Percentiles rank a stretch among this genome's conserved stretches.
Evolutionary conservation across 1,284 basidiomycete species (phyloP).

Genomic region (Sanghuangporus weigelae): DNA sequence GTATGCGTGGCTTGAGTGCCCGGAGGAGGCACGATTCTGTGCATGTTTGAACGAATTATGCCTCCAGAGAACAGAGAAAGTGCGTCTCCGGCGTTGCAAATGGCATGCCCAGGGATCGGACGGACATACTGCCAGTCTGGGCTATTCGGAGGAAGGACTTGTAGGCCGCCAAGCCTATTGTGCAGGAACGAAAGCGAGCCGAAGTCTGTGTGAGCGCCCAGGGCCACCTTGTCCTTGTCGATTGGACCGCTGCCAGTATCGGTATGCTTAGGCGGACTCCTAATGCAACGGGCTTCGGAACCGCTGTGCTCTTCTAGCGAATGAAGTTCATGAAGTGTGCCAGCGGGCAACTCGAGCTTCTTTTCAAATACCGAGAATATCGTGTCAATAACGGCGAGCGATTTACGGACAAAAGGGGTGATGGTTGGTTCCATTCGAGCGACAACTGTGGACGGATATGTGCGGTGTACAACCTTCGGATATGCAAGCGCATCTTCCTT

Average conservation of each 20-base stretch:
- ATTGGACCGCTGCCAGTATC: neutral
- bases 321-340: conserved; percentile 44
- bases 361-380: conserved; percentile 53
- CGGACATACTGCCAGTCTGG: conserved; percentile 65
- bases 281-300: conserved; percentile 57
- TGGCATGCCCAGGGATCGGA: conserved; percentile 53
- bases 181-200: conserved; percentile 56
- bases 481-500: conserved; percentile 61
- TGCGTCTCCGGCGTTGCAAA: conserved; percentile 60
- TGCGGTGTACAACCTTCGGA: conserved; percentile 44
- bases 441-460: conserved; percentile 50
- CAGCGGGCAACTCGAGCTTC: conserved; percentile 48
- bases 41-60: conserved; percentile 50
- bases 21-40: conserved; percentile 45
- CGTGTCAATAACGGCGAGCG: conserved; percentile 48
- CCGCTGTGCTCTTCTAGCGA: conserved; percentile 42
- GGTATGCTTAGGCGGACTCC: conserved; percentile 35
- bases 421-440: conserved; percentile 45
- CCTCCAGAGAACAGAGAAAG: conserved; percentile 54
- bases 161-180: conserved; percentile 67
- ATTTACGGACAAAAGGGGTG: conserved; percentile 52
- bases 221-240: conserved; percentile 30
- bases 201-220: conserved; percentile 50
- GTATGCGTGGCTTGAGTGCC: conserved; percentile 38
- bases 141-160: conserved; percentile 58